Evolutionary conservation across 257 asterid species (phyloP).

Genomic region (Primulina eburnea): DNA sequence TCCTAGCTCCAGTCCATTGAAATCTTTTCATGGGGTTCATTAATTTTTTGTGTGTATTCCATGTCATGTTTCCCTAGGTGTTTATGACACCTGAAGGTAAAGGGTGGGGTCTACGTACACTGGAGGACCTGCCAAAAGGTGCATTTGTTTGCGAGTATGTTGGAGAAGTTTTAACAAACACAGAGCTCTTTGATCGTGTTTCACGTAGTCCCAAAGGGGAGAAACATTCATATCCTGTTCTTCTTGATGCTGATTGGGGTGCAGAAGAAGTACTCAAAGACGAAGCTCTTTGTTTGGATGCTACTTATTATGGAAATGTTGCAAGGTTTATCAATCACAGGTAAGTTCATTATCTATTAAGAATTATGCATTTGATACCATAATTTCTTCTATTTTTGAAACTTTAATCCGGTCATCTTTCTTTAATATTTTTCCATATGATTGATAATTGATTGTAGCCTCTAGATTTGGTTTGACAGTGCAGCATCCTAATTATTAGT

Average conservation of each 20-base stretch:
- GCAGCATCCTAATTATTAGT: background rate
- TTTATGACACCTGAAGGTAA: constrained; percentile 77
- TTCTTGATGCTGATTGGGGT: constrained; percentile 95
- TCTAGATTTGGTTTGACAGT: constrained; percentile 16
- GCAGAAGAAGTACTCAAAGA: constrained; percentile 76
- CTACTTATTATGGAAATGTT: constrained; percentile 84
- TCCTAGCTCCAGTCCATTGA: constrained; percentile 2
- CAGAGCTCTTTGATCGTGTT: constrained; percentile 79
- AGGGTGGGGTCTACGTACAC: constrained; percentile 97
- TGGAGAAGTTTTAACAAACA: constrained; percentile 82
- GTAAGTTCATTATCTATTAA: constrained; percentile 32
- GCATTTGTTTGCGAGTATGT: too few species aligned
- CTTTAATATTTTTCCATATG: constrained; percentile 1
- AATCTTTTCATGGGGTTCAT: too few species aligned
- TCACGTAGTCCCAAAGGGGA: constrained; percentile 47
- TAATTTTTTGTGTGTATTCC: constrained; percentile 10
- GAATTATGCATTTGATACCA: constrained; percentile 18
- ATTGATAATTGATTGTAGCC: background rate
- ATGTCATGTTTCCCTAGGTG: constrained; percentile 46
- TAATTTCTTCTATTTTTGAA: constrained; percentile 11
- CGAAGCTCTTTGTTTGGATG: constrained; percentile 93
- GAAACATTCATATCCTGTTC: constrained; percentile 82
- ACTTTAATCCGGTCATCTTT: background rate
- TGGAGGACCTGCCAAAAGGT: constrained; percentile 90
- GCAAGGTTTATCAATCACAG: constrained; percentile 95